These are phyloP conservation scores for Aphanomyces euteiches DNA, from an alignment of 352 stramenopile genomes.

Conservation along the genomic window DNA sequence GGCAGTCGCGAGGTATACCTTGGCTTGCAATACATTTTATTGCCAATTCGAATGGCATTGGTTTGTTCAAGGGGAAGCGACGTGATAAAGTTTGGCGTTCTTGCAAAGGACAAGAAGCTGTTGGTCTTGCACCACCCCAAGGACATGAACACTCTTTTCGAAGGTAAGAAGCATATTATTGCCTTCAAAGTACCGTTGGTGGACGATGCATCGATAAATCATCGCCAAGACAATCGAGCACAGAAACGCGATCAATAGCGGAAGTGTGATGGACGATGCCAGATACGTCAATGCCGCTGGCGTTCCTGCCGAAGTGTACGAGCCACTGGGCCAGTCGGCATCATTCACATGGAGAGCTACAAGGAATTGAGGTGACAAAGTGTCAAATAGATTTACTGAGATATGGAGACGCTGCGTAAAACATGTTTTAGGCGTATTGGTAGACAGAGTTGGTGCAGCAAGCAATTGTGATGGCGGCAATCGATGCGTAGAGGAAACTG, in stretches of 20 bases:
- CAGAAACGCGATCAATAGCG: conserved; percentile 10
- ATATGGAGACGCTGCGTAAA: conserved; percentile 22
- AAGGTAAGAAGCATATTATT: too few relatives aligned
- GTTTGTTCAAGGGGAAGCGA: conserved; percentile 24
- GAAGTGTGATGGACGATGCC: background rate
- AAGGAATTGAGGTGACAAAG: background rate
- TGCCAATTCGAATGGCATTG: conserved; percentile 28
- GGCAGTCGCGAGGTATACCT: background rate
- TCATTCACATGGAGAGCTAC: conserved; percentile 23
- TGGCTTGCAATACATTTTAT: conserved; percentile 30
- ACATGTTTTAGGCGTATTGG: conserved; percentile 20
- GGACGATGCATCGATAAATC: too few relatives aligned
- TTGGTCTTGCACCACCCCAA: conserved; percentile 23
- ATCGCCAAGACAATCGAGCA: background rate
- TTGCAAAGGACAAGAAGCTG: conserved; percentile 16
- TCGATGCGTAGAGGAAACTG: conserved; percentile 25
- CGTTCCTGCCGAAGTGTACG: conserved; percentile 14
- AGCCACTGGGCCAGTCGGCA: conserved; percentile 21
- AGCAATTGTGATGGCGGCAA: conserved; percentile 19
- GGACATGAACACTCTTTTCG: conserved; percentile 17
- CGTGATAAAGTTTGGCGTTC: conserved; percentile 4
- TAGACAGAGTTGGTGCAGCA: conserved; percentile 1
- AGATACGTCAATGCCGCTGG: conserved; percentile 9
- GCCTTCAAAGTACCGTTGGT: too few relatives aligned
- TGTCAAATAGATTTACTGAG: background rate